Conservation (phyloP, 129 eudicot species). For the Artemisia argyi region DNA sequence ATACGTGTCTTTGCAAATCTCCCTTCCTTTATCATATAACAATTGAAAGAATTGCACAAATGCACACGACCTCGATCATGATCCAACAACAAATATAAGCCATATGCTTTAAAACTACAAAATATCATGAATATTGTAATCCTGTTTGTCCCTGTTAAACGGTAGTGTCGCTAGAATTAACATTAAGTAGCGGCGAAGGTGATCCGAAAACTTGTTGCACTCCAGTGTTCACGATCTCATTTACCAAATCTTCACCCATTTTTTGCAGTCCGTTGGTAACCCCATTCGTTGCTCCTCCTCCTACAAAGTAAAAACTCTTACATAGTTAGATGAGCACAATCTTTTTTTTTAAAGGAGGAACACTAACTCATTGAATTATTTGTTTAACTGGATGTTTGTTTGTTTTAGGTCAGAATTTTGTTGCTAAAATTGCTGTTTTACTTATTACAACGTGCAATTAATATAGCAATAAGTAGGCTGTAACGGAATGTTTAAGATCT, state of each 20-base stretch:
- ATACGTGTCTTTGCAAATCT: too few species aligned
- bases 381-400: too few species aligned
- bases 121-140: background rate
- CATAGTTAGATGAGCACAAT: background rate
- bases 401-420: too few species aligned
- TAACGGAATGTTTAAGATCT: conserved; percentile 1
- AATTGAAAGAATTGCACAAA: too few species aligned
- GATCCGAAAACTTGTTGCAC: conserved; percentile 29
- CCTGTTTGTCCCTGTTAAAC: conserved; percentile 17
- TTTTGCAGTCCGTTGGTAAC: conserved; percentile 7
- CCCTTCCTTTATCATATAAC: too few species aligned
- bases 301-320: background rate
- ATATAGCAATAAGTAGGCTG: background rate
- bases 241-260: conserved; percentile 18
- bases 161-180: conserved; percentile 5
- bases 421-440: too few species aligned
- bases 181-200: conserved; percentile 32
- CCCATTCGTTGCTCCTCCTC: conserved; percentile 13
- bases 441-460: too few species aligned
- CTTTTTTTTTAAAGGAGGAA: background rate
- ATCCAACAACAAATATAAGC: too few species aligned
- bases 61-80: too few species aligned
- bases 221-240: conserved; percentile 10
- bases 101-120: background rate
- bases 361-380: too few species aligned